Evolutionary conservation across 768 basidiomycete genomes (phyloP).

Genomic region (Pleurotus sapidus): DNA sequence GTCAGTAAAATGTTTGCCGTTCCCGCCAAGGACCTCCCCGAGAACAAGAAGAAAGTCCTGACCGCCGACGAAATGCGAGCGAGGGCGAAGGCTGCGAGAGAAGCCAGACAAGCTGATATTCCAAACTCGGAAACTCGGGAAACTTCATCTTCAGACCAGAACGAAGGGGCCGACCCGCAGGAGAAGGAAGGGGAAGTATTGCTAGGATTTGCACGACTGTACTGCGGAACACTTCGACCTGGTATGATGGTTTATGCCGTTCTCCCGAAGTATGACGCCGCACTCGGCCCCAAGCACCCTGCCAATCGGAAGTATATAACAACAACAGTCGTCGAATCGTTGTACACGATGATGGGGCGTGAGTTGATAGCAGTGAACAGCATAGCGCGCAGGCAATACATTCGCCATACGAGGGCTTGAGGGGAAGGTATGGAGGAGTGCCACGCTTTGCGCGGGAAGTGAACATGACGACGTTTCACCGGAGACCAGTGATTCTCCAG

Average conservation of each 20-base stretch:
- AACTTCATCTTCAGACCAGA: slow-evolving; percentile 10
- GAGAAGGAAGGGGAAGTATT: slow-evolving; percentile 56
- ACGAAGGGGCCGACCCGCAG: slow-evolving; percentile 20
- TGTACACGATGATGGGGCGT: slow-evolving; percentile 98
- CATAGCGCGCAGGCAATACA: slow-evolving; percentile 89
- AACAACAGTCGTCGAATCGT: slow-evolving; percentile 59
- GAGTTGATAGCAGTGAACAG: slow-evolving; percentile 82
- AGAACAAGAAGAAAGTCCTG: slow-evolving; percentile 72
- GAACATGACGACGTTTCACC: slow-evolving; percentile 42
- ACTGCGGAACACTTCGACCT: slow-evolving; percentile 77
- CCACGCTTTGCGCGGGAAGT: slow-evolving; percentile 78
- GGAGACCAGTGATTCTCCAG: slow-evolving; percentile 30
- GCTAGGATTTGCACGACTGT: slow-evolving; percentile 91
- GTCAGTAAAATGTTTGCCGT: slow-evolving; percentile 99
- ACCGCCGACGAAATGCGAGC: slow-evolving; percentile 84
- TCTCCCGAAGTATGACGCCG: slow-evolving; percentile 81
- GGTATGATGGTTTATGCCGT: slow-evolving; percentile 69
- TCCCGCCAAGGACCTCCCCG: slow-evolving; percentile 74
- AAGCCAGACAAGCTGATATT: slow-evolving; percentile 24
- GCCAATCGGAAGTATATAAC: slow-evolving; percentile 64
- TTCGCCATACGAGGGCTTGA: slow-evolving; percentile 91
- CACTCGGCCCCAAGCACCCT: slow-evolving; percentile 61
- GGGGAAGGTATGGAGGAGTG: slow-evolving; percentile 87
- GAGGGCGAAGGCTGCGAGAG: slow-evolving; percentile 54
- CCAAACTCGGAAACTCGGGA: not conserved